Evolutionary conservation across 345 rosid genomes (phyloP).

Genomic region (Citrus reticulata): DNA sequence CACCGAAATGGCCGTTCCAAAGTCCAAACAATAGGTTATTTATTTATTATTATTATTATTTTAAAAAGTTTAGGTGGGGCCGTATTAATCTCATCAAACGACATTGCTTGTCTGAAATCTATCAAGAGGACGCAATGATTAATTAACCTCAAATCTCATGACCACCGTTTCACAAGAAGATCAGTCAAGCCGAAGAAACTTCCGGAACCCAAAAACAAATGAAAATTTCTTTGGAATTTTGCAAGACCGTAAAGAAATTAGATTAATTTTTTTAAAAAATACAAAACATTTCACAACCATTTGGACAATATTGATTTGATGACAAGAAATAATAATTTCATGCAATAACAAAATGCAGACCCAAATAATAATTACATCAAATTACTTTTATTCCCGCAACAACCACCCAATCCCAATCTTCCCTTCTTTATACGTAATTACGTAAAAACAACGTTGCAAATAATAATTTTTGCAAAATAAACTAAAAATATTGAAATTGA

Average conservation of each 20-base stretch:
- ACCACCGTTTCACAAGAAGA: background rate
- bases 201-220: background rate
- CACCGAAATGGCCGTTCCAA: background rate
- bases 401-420: background rate
- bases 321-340: background rate
- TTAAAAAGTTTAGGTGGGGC: background rate
- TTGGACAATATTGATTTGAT: background rate
- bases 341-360: background rate
- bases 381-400: background rate
- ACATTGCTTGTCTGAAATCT: slow-evolving; percentile 9
- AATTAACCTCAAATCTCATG: background rate
- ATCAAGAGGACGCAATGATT: background rate
- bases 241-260: background rate
- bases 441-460: background rate
- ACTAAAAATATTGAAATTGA: background rate
- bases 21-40: background rate
- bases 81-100: background rate
- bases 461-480: background rate
- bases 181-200: background rate
- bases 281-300: background rate
- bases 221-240: no score
- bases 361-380: background rate
- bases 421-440: background rate
- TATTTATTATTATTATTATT: no score
- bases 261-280: background rate